These are phyloP conservation scores for Lactarius trivialis DNA, from an alignment of 768 basidiomycete species.

Conservation along the genomic window DNA sequence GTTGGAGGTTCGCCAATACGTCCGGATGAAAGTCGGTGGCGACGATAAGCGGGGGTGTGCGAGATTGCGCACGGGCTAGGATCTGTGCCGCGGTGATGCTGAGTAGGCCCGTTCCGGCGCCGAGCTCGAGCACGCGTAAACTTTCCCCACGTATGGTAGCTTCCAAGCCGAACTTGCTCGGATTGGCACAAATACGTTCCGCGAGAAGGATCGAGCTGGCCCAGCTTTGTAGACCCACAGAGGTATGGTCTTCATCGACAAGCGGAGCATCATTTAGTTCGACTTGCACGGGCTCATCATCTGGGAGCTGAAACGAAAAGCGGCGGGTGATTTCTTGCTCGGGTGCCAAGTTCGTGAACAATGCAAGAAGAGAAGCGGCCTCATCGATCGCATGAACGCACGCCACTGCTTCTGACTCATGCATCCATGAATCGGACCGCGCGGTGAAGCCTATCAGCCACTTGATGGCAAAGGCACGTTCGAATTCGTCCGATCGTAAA, in stretches of 20 bases:
- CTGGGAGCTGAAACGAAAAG: conserved; percentile 40
- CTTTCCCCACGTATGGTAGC: background rate
- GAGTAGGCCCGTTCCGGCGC: conserved; percentile 80
- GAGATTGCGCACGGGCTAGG: conserved; percentile 24
- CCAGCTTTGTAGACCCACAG: conserved; percentile 83
- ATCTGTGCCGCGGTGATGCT: conserved; percentile 59
- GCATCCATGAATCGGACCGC: conserved; percentile 48
- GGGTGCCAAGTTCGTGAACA: conserved; percentile 39
- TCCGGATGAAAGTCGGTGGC: conserved; percentile 76
- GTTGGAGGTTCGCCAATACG: conserved; percentile 61
- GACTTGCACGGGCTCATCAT: conserved; percentile 33
- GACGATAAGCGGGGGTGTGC: conserved; percentile 35
- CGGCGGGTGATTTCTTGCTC: conserved; percentile 42
- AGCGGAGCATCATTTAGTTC: conserved; percentile 68
- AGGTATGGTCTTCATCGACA: conserved; percentile 60
- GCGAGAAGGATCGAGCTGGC: conserved; percentile 69
- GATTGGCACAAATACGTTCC: conserved; percentile 48
- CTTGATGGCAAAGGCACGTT: conserved; percentile 58
- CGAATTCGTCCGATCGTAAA: conserved; percentile 56
- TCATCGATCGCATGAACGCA: conserved; percentile 46
- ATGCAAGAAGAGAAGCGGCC: conserved; percentile 50
- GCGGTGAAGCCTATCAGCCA: conserved; percentile 71
- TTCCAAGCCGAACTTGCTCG: conserved; percentile 37
- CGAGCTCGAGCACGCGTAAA: conserved; percentile 60
- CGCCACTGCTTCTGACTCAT: conserved; percentile 33